phyloP scores from a whole-genome alignment of 345 rosid genomes.

The Carallia pectinifolia region DNA sequence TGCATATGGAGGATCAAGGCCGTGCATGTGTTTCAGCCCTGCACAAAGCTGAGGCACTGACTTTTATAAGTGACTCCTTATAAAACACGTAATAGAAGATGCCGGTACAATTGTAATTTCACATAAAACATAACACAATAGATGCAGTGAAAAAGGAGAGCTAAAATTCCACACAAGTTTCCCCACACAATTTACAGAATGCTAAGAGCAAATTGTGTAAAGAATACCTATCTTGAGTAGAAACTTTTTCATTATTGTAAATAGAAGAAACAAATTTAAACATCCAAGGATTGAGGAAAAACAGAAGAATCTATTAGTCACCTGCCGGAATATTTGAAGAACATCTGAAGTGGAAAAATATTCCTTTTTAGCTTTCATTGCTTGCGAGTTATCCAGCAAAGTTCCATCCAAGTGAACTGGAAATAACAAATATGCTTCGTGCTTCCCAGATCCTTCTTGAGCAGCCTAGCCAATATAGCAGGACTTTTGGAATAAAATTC shows the following conservation, averaged over 20 bases:
- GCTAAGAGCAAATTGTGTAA: neutral
- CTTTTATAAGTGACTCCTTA: constrained; percentile 18
- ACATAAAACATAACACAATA: neutral
- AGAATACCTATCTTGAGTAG: neutral
- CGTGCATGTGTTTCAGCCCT: constrained; percentile 95
- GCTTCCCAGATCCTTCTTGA: constrained; percentile 78
- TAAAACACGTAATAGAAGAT: neutral
- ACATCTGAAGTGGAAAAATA: constrained; percentile 77
- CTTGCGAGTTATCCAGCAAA: constrained; percentile 71
- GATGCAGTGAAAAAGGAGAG: neutral
- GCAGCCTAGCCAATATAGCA: constrained; percentile 40
- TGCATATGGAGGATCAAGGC: constrained; percentile 89
- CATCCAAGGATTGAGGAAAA: neutral
- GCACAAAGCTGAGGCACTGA: constrained; percentile 72
- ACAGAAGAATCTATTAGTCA: constrained; percentile 21
- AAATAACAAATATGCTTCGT: constrained; percentile 93
- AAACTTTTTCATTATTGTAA: neutral
- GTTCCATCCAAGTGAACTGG: constrained; percentile 99
- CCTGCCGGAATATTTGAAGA: constrained; percentile 93
- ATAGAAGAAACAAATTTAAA: too few relatives aligned
- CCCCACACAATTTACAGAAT: neutral
- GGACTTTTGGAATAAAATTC: too few relatives aligned
- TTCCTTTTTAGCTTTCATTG: constrained; percentile 86
- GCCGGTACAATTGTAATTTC: neutral
- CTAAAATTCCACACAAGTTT: neutral